Evolutionary conservation across 108 stramenopile genomes (phyloP).

Genomic region (Schizochytrium sp.): DNA sequence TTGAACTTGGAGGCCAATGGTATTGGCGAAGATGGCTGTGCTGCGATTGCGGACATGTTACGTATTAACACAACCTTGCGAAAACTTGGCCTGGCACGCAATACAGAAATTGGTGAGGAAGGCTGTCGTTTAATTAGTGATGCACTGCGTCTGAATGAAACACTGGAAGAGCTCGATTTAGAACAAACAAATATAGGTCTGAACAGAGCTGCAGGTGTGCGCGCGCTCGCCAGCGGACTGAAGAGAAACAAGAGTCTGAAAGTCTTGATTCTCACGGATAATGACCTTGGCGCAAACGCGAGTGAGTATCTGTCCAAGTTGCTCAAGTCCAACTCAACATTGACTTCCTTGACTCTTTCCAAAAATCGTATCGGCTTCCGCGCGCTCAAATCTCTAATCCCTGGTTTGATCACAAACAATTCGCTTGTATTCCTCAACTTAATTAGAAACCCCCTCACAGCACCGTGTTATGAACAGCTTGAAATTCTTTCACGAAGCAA

Average conservation of each 20-base stretch:
- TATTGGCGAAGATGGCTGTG: conserved; percentile 11
- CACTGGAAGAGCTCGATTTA: conserved; percentile 29
- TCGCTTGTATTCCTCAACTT: neutral
- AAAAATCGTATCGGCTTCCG: neutral
- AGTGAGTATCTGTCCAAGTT: neutral
- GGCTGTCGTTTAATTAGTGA: neutral
- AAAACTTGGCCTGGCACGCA: neutral
- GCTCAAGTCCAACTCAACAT: neutral
- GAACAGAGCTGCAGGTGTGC: neutral
- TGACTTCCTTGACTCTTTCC: neutral
- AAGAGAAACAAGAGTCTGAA: neutral
- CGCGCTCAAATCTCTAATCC: neutral
- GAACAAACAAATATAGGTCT: neutral
- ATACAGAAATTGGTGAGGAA: neutral
- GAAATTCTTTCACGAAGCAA: neutral
- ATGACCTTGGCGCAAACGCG: neutral
- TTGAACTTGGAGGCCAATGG: conserved; percentile 4
- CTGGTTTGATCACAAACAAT: neutral
- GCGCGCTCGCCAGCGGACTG: neutral
- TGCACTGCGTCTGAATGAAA: neutral
- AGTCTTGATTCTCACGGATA: neutral
- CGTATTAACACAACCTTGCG: neutral
- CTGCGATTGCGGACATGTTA: neutral
- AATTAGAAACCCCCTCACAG: neutral
- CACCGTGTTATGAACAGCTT: neutral